Percentiles rank a stretch among this genome's conserved stretches.
These are phyloP conservation scores for Aspergillus campestris DNA, from an alignment of 495 filamentous ascomycete species.

Conservation along the genomic window DNA sequence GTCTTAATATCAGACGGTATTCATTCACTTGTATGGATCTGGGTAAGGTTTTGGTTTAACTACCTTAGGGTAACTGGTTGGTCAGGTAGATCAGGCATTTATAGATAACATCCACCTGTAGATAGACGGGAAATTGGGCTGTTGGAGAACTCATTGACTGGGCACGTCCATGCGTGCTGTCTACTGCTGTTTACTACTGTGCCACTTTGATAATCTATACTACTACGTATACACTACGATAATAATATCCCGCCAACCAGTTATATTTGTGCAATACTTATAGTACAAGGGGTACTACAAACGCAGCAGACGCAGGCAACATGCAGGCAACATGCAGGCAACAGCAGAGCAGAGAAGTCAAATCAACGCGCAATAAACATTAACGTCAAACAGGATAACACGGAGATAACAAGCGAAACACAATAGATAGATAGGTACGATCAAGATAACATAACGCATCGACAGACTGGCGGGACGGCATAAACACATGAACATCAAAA, in stretches of 20 bases:
- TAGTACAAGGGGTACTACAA: constrained; percentile 36
- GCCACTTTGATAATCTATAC: background rate
- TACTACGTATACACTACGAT: constrained; percentile 1
- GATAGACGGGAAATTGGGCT: too few relatives aligned
- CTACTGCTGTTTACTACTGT: too few relatives aligned
- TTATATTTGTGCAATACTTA: constrained; percentile 33
- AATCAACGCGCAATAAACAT: constrained; percentile 7
- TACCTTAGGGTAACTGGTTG: too few relatives aligned
- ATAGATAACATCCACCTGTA: too few relatives aligned
- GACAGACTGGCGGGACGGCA: constrained; percentile 17
- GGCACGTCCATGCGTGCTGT: too few relatives aligned
- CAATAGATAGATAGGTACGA: constrained; percentile 2
- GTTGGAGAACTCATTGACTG: too few relatives aligned
- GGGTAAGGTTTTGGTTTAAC: too few relatives aligned
- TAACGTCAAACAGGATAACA: constrained; percentile 3
- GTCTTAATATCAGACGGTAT: too few relatives aligned
- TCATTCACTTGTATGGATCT: too few relatives aligned
- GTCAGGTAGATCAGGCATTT: too few relatives aligned
- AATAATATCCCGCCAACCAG: constrained; percentile 24
- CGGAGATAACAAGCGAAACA: constrained; percentile 3
- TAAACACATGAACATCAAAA: constrained; percentile 17
- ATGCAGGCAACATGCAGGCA: constrained; percentile 23
- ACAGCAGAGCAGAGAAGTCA: constrained; percentile 5
- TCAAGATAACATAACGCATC: constrained; percentile 3
- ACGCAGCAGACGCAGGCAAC: constrained; percentile 16